Evolutionary conservation across 1,284 basidiomycete genomes (phyloP).

Genomic region (Cerrena zonata): DNA sequence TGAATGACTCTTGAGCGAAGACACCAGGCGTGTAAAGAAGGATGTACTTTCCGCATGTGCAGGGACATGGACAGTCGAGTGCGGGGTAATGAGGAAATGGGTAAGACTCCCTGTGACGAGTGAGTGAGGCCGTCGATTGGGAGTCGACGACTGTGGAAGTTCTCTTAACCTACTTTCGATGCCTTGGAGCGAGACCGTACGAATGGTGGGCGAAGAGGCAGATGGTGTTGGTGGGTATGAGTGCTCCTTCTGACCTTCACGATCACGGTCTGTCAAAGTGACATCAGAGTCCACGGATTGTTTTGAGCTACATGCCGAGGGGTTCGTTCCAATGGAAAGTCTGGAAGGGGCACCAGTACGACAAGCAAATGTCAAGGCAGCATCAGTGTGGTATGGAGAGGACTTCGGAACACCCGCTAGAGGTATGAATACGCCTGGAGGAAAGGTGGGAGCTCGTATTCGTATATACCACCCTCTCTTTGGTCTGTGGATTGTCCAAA

Average conservation of each 20-base stretch:
- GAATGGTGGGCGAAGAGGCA: conserved; percentile 9
- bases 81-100: conserved; percentile 58
- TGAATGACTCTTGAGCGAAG: conserved; percentile 47
- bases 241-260: conserved; percentile 31
- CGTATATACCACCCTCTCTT: conserved; percentile 77
- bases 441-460: conserved; percentile 59
- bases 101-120: conserved; percentile 37
- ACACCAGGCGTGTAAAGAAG: conserved; percentile 53
- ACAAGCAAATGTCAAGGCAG: conserved; percentile 57
- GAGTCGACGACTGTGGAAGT: conserved; percentile 45
- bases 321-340: conserved; percentile 4
- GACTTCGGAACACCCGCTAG: conserved; percentile 51
- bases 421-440: conserved; percentile 58
- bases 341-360: conserved; percentile 41
- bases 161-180: conserved; percentile 8
- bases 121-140: conserved; percentile 38
- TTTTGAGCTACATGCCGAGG: conserved; percentile 12
- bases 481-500: conserved; percentile 71
- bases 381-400: conserved; percentile 54
- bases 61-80: conserved; percentile 37
- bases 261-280: conserved; percentile 28
- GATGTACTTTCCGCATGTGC: conserved; percentile 31
- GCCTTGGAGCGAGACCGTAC: conserved; percentile 10
- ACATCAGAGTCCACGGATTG: conserved; percentile 28
- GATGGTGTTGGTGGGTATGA: conserved; percentile 68